These are phyloP conservation scores for Aspergillus nanangensis DNA, from an alignment of 495 filamentous ascomycete genomes.

Conservation along the genomic window DNA sequence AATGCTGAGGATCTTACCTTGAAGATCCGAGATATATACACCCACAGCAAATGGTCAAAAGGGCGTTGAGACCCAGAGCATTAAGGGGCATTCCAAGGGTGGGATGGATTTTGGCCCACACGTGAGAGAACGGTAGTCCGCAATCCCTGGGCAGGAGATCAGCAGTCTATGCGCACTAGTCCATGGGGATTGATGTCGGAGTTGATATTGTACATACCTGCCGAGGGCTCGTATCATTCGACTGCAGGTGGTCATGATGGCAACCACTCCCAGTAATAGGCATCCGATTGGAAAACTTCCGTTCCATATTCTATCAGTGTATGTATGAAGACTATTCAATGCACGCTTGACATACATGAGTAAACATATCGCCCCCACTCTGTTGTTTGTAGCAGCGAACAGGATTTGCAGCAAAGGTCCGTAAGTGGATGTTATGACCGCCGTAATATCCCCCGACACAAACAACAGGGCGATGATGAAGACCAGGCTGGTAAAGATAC, in stretches of 20 bases:
- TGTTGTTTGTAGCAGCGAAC: constrained; percentile 58
- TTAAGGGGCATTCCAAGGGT: constrained; percentile 61
- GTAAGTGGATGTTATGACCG: constrained; percentile 51
- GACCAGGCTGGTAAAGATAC: constrained; percentile 59
- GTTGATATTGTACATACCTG: constrained; percentile 18
- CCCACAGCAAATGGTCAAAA: constrained; percentile 62
- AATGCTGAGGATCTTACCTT: constrained; percentile 22
- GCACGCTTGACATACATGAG: constrained; percentile 45
- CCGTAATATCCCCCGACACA: constrained; percentile 50
- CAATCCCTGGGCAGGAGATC: constrained; percentile 45
- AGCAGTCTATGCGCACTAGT: not conserved
- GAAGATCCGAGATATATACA: constrained; percentile 68
- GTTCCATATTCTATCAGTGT: not conserved
- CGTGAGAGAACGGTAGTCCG: constrained; percentile 58
- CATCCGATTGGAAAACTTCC: constrained; percentile 59
- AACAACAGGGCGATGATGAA: constrained; percentile 62
- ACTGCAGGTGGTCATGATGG: constrained; percentile 67
- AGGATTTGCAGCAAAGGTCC: constrained; percentile 68
- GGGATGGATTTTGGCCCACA: constrained; percentile 59
- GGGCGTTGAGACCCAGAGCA: constrained; percentile 56
- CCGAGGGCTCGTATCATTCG: constrained; percentile 74
- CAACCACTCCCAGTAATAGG: constrained; percentile 61
- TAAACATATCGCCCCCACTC: constrained; percentile 58
- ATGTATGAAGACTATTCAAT: too few species aligned
- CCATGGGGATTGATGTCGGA: not conserved